Conservation (phyloP, 768 basidiomycete genomes). For the Royoungia palumana region DNA sequence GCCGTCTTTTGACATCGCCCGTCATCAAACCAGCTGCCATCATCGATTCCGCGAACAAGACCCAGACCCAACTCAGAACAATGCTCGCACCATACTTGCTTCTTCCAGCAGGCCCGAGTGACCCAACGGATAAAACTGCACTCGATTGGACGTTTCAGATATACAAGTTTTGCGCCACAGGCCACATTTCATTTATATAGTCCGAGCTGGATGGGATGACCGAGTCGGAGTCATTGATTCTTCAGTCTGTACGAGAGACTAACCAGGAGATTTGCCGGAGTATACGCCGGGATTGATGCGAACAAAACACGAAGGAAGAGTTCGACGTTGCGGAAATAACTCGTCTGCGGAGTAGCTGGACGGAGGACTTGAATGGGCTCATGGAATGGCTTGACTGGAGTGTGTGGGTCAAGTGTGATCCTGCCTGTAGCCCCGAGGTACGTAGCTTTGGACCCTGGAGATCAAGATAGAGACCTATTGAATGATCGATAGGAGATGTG, state of each 20-base stretch:
- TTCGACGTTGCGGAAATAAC: background rate
- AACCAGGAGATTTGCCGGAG: conserved; percentile 44
- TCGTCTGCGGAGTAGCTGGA: conserved; percentile 31
- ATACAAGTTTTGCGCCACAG: conserved; percentile 24
- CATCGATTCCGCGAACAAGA: conserved; percentile 1
- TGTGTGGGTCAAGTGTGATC: conserved; percentile 45
- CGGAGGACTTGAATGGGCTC: conserved; percentile 28
- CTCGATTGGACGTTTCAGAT: conserved; percentile 27
- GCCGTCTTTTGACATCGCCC: conserved; percentile 17
- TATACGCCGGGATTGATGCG: conserved; percentile 8
- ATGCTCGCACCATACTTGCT: conserved; percentile 28
- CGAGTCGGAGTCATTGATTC: conserved; percentile 25
- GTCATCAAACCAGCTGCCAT: conserved; percentile 1
- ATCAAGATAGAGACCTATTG: background rate
- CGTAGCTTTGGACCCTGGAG: conserved; percentile 4
- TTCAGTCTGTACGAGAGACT: conserved; percentile 29
- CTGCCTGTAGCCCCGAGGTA: conserved; percentile 45
- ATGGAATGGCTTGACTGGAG: conserved; percentile 53
- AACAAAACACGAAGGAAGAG: background rate
- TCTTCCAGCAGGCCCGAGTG: conserved; percentile 1
- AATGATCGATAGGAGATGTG: conserved; percentile 12
- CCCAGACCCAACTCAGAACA: conserved; percentile 19
- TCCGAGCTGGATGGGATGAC: conserved; percentile 15
- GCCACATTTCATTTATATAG: conserved; percentile 17
- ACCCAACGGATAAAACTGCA: background rate